These are phyloP conservation scores for Davidsoniella eucalypti DNA, from an alignment of 2,329 filamentous ascomycete species.

Conservation along the genomic window DNA sequence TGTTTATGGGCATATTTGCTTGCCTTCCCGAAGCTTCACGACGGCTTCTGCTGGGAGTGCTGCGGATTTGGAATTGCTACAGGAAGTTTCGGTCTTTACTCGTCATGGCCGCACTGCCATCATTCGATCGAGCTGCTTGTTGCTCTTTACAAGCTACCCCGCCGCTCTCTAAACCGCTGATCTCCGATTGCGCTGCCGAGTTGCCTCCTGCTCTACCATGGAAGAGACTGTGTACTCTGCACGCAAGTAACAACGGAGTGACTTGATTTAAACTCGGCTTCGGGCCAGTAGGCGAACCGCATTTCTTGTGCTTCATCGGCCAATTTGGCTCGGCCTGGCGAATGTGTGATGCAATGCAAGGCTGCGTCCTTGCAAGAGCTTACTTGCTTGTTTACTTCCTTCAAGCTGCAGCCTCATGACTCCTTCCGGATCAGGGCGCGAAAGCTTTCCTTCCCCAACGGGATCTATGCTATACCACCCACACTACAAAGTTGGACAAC, in stretches of 20 bases:
- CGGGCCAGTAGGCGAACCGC: too few relatives aligned
- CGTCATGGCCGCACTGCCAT: too few relatives aligned
- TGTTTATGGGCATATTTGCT: slow-evolving; percentile 12
- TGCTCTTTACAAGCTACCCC: background rate
- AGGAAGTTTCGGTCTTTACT: too few relatives aligned
- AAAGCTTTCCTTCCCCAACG: background rate
- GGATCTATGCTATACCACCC: background rate
- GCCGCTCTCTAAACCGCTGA: background rate
- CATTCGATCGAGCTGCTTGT: background rate
- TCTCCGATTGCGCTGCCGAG: slow-evolving; percentile 1
- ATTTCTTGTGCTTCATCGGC: too few relatives aligned
- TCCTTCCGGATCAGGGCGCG: background rate
- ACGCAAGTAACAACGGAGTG: background rate
- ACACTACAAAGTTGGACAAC: background rate
- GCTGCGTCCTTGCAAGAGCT: too few relatives aligned
- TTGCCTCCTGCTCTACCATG: too few relatives aligned
- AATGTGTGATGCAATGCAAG: too few relatives aligned
- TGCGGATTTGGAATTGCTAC: background rate
- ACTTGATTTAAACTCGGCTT: background rate
- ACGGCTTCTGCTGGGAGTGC: slow-evolving; percentile 18
- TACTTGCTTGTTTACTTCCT: too few relatives aligned
- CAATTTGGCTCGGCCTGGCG: too few relatives aligned
- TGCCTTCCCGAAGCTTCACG: slow-evolving; percentile 14
- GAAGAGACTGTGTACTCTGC: too few relatives aligned
- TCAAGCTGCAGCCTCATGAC: slow-evolving; percentile 1